A percentile compares a stretch with the other conserved stretches of the same genome.
These are phyloP conservation scores for Talaromyces sp. DNA, from an alignment of 2,329 filamentous ascomycete species.

Conservation along the genomic window DNA sequence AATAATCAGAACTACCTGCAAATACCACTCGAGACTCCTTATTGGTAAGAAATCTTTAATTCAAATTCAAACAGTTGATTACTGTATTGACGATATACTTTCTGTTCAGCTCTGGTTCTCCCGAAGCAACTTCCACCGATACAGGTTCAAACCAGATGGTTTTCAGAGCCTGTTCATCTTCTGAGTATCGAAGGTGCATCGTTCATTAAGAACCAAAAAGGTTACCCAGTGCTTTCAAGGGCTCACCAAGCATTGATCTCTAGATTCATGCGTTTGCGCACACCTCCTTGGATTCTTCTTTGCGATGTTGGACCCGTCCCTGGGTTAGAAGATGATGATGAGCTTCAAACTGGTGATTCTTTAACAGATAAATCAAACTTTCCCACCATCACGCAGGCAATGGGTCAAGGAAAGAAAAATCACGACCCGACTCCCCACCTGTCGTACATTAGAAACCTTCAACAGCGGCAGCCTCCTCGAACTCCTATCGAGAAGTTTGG, in stretches of 20 bases:
- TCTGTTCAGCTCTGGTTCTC: conserved; percentile 47
- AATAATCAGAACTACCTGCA: conserved; percentile 74
- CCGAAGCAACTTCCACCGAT: conserved; percentile 54
- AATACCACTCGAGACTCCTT: conserved; percentile 73
- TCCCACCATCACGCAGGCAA: conserved; percentile 65
- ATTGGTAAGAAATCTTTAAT: conserved; percentile 64
- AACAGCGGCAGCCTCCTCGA: conserved; percentile 68
- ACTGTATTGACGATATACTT: neutral
- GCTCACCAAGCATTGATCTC: conserved; percentile 53
- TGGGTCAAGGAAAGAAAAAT: conserved; percentile 44
- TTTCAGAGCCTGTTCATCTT: conserved; percentile 56
- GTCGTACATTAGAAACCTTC: conserved; percentile 76
- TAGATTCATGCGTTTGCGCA: conserved; percentile 52
- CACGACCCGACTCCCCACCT: conserved; percentile 60
- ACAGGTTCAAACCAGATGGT: conserved; percentile 55
- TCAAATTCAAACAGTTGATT: neutral
- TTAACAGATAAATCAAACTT: conserved; percentile 40
- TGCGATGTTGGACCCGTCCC: conserved; percentile 53
- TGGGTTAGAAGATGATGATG: conserved; percentile 30
- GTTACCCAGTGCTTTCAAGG: conserved; percentile 54
- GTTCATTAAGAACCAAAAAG: conserved; percentile 54
- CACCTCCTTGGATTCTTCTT: conserved; percentile 55
- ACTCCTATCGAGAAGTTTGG: conserved; percentile 61
- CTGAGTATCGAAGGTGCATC: conserved; percentile 47
- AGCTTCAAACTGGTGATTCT: conserved; percentile 13